These are phyloP conservation scores for Pilasporangium apinafurcum DNA, from an alignment of 352 stramenopile species.

Conservation along the genomic window DNA sequence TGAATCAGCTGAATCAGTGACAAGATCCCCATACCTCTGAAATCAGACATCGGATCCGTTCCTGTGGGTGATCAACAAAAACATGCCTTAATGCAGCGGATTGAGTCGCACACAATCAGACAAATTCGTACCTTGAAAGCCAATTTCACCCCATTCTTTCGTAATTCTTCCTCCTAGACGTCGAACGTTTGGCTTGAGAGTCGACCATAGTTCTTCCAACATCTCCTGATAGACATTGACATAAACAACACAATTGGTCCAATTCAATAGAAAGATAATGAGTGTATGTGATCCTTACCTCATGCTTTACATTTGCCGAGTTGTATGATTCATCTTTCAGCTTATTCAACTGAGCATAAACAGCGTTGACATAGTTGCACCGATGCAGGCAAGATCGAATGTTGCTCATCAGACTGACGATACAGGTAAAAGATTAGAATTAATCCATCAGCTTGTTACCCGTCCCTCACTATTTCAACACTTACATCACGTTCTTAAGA, in stretches of 20 bases:
- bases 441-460: background rate
- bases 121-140: constrained; percentile 58
- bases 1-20: constrained; percentile 72
- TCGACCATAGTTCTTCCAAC: constrained; percentile 76
- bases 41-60: constrained; percentile 82
- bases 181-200: constrained; percentile 74
- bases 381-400: constrained; percentile 57
- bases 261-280: background rate
- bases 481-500: constrained; percentile 38
- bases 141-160: constrained; percentile 85
- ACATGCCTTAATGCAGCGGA: background rate
- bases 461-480: too few relatives aligned
- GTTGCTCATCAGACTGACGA: constrained; percentile 51
- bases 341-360: constrained; percentile 41
- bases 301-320: constrained; percentile 57
- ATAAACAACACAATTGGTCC: background rate
- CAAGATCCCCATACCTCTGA: constrained; percentile 76
- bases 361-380: constrained; percentile 73
- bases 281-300: constrained; percentile 15
- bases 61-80: constrained; percentile 21
- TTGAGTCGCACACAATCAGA: background rate
- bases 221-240: constrained; percentile 23
- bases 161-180: constrained; percentile 71
- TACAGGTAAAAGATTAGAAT: background rate
- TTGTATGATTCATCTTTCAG: constrained; percentile 66